Conservation (phyloP, 2,329 filamentous ascomycete genomes). For the Sporothrix brasiliensis region DNA sequence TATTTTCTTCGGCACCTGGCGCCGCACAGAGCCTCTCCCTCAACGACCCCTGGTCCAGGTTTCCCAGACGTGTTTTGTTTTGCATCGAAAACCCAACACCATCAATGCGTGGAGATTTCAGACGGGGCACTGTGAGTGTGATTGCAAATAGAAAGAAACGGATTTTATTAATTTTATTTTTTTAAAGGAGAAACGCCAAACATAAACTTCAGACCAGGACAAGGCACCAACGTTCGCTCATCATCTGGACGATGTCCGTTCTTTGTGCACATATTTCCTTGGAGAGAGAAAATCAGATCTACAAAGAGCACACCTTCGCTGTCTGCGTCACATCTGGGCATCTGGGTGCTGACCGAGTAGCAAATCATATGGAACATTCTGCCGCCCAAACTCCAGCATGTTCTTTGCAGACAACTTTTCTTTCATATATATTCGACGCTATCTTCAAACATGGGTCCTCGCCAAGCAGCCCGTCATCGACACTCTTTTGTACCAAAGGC, state of each 20-base stretch:
- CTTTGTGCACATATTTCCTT: background rate
- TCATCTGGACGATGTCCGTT: conserved; percentile 22
- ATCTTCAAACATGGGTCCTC: background rate
- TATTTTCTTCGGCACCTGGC: conserved; percentile 4
- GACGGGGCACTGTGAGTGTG: background rate
- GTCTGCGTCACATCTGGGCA: background rate
- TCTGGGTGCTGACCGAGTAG: background rate
- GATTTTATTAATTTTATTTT: background rate
- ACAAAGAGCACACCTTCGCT: background rate
- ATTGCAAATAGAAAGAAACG: background rate
- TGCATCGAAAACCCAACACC: conserved; percentile 31
- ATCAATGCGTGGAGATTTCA: conserved; percentile 31
- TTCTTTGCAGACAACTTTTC: background rate
- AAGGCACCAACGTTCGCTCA: background rate
- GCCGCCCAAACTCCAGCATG: background rate
- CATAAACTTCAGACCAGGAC: background rate
- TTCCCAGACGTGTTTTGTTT: conserved; percentile 34
- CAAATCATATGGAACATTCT: conserved; percentile 7
- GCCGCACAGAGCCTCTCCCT: conserved; percentile 32
- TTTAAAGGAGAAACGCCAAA: background rate
- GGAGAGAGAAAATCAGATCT: background rate
- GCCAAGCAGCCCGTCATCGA: background rate
- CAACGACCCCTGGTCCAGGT: conserved; percentile 13
- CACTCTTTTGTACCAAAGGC: background rate
- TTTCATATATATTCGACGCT: background rate